phyloP scores from a whole-genome alignment of 352 stramenopile species.

The Globisporangium nunn region DNA sequence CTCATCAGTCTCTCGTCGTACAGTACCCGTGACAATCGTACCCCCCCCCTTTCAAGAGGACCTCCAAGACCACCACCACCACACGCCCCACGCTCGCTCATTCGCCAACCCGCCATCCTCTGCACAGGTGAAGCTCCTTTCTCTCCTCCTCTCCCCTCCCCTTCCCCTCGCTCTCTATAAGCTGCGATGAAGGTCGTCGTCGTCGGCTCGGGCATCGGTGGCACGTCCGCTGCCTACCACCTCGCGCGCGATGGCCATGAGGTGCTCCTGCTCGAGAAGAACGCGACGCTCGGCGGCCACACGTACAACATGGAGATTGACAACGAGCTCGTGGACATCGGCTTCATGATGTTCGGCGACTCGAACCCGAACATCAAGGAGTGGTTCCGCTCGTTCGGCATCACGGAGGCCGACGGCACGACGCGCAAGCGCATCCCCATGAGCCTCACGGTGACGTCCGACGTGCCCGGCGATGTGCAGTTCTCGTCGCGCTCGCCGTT shows the following conservation, averaged over 20 bases:
- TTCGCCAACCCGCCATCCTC: no score
- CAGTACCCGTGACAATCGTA: no score
- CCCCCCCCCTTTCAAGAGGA: no score
- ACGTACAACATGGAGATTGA: slow-evolving; percentile 86
- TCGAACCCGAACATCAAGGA: slow-evolving; percentile 89
- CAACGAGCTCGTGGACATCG: slow-evolving; percentile 75
- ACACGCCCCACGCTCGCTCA: no score
- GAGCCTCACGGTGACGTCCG: slow-evolving; percentile 80
- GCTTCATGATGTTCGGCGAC: slow-evolving; percentile 89
- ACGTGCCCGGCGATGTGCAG: slow-evolving; percentile 73
- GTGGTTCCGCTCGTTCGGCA: slow-evolving; percentile 82
- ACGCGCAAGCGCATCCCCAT: slow-evolving; percentile 85
- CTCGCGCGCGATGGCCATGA: slow-evolving; percentile 80
- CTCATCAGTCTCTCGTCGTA: no score
- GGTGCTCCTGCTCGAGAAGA: slow-evolving; percentile 77
- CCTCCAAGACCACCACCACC: no score
- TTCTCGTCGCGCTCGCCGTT: slow-evolving; percentile 83
- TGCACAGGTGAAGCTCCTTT: no score
- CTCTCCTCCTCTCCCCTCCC: no score
- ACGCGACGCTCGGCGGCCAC: slow-evolving; percentile 72
- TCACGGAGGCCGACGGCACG: slow-evolving; percentile 80
- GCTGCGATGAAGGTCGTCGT: slow-evolving; percentile 79
- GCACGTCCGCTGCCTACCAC: slow-evolving; percentile 79
- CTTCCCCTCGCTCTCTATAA: no score
- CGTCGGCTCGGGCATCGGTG: slow-evolving; percentile 76